Evolutionary conservation across 2,329 filamentous ascomycete species (phyloP), one percentile per base, ranked within the genome.

Genomic region (Alternaria sp.): DNA sequence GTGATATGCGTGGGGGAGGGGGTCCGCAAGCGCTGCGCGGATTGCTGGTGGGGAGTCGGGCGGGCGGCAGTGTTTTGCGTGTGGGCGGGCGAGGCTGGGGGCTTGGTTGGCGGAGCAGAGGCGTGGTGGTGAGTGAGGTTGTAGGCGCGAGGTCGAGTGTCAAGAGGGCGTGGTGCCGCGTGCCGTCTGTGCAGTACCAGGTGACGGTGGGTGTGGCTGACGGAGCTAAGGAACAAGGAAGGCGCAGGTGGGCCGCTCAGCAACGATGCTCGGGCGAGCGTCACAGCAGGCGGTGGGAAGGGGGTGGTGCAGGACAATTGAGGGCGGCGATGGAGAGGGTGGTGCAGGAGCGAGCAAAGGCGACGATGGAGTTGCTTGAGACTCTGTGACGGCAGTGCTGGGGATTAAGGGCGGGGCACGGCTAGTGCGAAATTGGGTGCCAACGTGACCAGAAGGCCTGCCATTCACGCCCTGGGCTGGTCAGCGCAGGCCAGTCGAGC

Each of bases 61-160:
- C 64, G 77, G 77, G 66, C 73, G 77, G 70, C 58, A 70, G 73
- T 79, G 81, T 17, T 17, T 17, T 17, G 17, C 17, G 17, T 17
- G 17, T 17, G 17, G 17, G 17, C 17, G 17, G 17, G 17, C 17
- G 17, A 17, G 17, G 17, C 17, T 17, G 17, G 17, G 17, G 17
- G 17, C 2, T 17, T 17, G 17, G 17, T 71, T 71, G 72, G 46
- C 41, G 51, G 58, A 48, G 74, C 76, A 79, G 78, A 80, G 82
- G 83, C 83, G 85, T 86, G 76, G 78, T 86, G 84, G 84, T 86
- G 84, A 83, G 83, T 78, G 61, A 49, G 56, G 57, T 54, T 53
- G 64, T 58, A 60, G 67, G 59, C 51, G 62, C 49, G 41, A 54
- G 63, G 57, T 60, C 59, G 62, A 62, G 69, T 58, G 58, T 57